Percentiles rank a stretch among this genome's conserved stretches.
Conservation (phyloP, 1,139 yeast species). For the Protomyces inundatus region DNA sequence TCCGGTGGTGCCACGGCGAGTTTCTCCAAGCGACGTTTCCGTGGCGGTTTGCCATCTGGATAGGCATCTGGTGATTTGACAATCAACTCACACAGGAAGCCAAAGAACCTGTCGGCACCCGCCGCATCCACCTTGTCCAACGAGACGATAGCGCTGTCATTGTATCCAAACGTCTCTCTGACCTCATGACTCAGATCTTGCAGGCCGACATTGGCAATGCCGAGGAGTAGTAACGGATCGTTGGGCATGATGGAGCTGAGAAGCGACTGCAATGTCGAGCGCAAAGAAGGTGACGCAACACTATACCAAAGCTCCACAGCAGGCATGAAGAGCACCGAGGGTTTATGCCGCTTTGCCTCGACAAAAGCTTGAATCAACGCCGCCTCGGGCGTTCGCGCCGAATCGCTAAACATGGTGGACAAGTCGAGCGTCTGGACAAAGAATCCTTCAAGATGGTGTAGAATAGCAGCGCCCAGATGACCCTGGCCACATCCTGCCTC, state of each 20-base stretch:
- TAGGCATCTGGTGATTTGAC: conserved; percentile 58
- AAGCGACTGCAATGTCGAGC: conserved; percentile 65
- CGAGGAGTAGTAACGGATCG: conserved; percentile 73
- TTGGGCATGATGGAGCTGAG: conserved; percentile 63
- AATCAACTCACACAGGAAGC: conserved; percentile 52
- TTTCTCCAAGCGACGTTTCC: conserved; percentile 42
- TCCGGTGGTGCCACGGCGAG: conserved; percentile 44
- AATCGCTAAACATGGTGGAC: conserved; percentile 70
- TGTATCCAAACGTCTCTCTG: conserved; percentile 52
- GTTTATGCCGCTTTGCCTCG: conserved; percentile 87
- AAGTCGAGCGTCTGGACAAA: conserved; percentile 83
- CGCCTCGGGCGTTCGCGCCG: conserved; percentile 73
- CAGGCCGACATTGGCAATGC: conserved; percentile 57
- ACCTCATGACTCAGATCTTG: conserved; percentile 39
- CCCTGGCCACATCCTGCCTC: conserved; percentile 81
- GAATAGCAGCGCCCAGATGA: conserved; percentile 74
- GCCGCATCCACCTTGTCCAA: conserved; percentile 45
- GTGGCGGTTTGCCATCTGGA: conserved; percentile 40
- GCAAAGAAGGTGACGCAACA: conserved; percentile 63
- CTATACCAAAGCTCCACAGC: conserved; percentile 72
- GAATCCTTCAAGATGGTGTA: conserved; percentile 81
- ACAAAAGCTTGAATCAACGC: conserved; percentile 75
- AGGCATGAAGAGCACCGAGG: conserved; percentile 79
- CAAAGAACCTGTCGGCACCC: conserved; percentile 54
- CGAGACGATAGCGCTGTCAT: conserved; percentile 47